Evolutionary conservation across 129 eudicot genomes (phyloP).

Genomic region (Smallanthus sonchifolius): DNA sequence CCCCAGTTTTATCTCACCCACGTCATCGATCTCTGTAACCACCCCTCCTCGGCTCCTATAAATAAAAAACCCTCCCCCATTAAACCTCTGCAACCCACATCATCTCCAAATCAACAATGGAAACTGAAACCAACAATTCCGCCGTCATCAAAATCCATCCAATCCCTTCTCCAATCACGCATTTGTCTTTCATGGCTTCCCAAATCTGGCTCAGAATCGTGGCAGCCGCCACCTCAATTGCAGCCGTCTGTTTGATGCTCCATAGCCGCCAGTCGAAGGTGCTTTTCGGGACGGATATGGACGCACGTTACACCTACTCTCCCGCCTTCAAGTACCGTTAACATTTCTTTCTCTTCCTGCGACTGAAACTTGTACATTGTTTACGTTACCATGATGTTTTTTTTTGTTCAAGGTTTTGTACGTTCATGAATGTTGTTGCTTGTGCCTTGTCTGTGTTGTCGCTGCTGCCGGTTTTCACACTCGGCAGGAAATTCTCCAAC

Average conservation of each 20-base stretch:
- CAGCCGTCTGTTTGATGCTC: constrained; percentile 49
- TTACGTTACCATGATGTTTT: not conserved
- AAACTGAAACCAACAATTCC: constrained; percentile 10
- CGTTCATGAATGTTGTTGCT: constrained; percentile 37
- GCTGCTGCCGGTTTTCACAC: constrained; percentile 28
- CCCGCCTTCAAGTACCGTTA: constrained; percentile 56
- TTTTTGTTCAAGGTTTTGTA: constrained; percentile 43
- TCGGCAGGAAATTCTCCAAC: constrained; percentile 26
- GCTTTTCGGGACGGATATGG: constrained; percentile 39
- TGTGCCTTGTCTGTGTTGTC: constrained; percentile 38
- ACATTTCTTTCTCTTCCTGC: not conserved
- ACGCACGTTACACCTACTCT: constrained; percentile 63
- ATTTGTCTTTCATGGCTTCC: constrained; percentile 29
- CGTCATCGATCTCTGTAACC: constrained; percentile 14
- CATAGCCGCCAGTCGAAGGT: constrained; percentile 43
- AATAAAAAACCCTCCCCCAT: not conserved
- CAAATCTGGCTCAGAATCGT: constrained; percentile 43
- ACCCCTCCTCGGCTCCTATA: not conserved
- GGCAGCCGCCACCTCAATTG: constrained; percentile 38
- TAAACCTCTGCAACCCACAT: not conserved
- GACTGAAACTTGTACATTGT: too few species aligned
- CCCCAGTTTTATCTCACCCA: constrained; percentile 15
- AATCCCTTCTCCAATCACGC: constrained; percentile 22
- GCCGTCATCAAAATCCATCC: constrained; percentile 9
- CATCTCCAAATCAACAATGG: constrained; percentile 7